phyloP scores from a whole-genome alignment of 2,329 filamentous ascomycete species.

The Trichocomaceae sp. region DNA sequence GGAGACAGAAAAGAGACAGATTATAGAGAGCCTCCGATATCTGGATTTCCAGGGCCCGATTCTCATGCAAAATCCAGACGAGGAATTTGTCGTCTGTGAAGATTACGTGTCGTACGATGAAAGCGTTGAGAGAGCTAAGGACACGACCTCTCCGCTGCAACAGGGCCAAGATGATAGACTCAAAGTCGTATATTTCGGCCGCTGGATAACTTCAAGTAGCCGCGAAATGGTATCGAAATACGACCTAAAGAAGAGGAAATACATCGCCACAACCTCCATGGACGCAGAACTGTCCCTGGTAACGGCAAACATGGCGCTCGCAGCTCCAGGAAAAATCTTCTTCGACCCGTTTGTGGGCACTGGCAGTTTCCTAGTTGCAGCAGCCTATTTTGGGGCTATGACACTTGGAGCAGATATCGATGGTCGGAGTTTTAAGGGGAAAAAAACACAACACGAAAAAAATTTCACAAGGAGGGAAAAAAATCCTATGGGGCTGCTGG shows the following conservation, averaged over 20 bases:
- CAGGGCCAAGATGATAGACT: slow-evolving; percentile 33
- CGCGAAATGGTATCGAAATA: slow-evolving; percentile 65
- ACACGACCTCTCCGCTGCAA: neutral
- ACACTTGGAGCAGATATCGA: slow-evolving; percentile 90
- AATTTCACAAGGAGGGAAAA: too few species aligned
- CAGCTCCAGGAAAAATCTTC: slow-evolving; percentile 74
- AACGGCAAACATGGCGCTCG: slow-evolving; percentile 84
- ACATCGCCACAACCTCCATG: slow-evolving; percentile 97
- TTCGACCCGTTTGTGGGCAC: slow-evolving; percentile 97
- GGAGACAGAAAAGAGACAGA: slow-evolving; percentile 55
- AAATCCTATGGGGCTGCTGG: slow-evolving; percentile 41
- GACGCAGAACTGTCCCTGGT: slow-evolving; percentile 87
- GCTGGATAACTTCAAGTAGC: slow-evolving; percentile 60
- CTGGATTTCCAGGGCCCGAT: slow-evolving; percentile 73
- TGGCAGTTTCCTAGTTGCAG: slow-evolving; percentile 84
- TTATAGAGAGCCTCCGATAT: slow-evolving; percentile 79
- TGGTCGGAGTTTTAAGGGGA: slow-evolving; percentile 74
- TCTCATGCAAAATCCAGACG: slow-evolving; percentile 63
- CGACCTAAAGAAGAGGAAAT: slow-evolving; percentile 85
- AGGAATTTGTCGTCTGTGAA: slow-evolving; percentile 75
- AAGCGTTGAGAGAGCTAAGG: neutral
- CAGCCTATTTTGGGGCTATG: slow-evolving; percentile 79
- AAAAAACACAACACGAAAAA: too few species aligned
- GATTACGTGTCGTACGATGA: slow-evolving; percentile 57
- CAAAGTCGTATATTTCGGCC: slow-evolving; percentile 62